Evolutionary conservation across 2,329 filamentous ascomycete genomes (phyloP), one percentile per base, ranked within the genome.

Genomic region (Microdochium bolleyi): DNA sequence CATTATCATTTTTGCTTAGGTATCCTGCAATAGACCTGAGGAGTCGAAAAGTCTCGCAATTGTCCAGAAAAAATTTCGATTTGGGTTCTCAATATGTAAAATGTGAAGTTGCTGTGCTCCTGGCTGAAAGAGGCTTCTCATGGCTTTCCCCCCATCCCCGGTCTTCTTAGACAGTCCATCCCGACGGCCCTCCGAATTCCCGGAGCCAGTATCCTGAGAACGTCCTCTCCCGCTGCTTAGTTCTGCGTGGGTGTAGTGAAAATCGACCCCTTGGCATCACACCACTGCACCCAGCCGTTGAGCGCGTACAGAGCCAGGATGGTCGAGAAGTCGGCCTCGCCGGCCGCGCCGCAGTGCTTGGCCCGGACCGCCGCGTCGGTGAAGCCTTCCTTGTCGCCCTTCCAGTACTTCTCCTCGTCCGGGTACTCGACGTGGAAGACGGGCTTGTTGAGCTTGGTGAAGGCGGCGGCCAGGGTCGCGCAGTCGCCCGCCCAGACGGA

Each of bases 341-440:
- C 30, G 30, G 30, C 30, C 8, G 30, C 30, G 8, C 8, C 30
- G 30, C 30, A 34, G 30, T 34, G 30, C 30, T 34, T 8, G 30
- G 30, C 30, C 30, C 30, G 8, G 30, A 34, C 30, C 8, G 8
- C 14, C 30, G 30, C 30, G 30, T n/a, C n/a, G n/a, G 30, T 8
- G 30, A 34, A 34, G 30, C 30, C 30, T 14, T 34, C 14, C 14
- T 8, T 34, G 8, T 8, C 8, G 30, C 30, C 30, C 30, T 34
- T 14, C 8, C 14, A 34, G 30, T 34, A 34, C 30, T 34, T 34
- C 9, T 44, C 76, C 9, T 72, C 74, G 46, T 77, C 71, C 2
- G 83, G 83, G 61, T 89, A 89, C 69, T 89, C 86, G 57, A 89
- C 86, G 62, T 88, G 80, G 64, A 88, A 88, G 32, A 89, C 85